These are phyloP conservation scores for Fusarium vanettenii DNA, from an alignment of 2,329 filamentous ascomycete genomes.

Conservation along the genomic window DNA sequence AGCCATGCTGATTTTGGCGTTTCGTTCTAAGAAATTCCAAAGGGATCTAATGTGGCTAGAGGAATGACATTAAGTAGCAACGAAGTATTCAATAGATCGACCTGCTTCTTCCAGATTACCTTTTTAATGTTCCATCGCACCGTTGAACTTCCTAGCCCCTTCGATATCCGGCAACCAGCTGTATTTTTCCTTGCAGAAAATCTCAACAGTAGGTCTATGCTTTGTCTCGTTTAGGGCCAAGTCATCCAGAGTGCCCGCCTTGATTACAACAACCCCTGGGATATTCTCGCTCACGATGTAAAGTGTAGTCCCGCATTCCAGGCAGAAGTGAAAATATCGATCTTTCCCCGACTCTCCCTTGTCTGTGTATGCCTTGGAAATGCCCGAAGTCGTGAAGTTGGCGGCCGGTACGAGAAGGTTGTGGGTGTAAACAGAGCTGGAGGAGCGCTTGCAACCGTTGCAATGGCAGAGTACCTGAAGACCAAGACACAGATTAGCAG, in stretches of 20 bases:
- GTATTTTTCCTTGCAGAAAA: background rate
- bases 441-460: background rate
- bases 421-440: background rate
- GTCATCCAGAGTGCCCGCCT: background rate
- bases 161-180: background rate
- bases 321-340: background rate
- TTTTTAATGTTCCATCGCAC: background rate
- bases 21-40: too few species aligned
- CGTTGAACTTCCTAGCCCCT: background rate
- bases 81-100: too few species aligned
- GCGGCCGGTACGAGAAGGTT: background rate
- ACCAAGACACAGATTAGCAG: background rate
- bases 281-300: background rate
- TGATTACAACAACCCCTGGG: background rate
- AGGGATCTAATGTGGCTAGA: too few species aligned
- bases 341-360: background rate
- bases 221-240: background rate
- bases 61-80: too few species aligned
- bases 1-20: too few species aligned
- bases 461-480: background rate
- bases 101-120: too few species aligned
- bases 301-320: background rate
- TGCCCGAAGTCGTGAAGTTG: background rate
- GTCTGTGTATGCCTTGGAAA: background rate
- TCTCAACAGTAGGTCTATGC: background rate